A percentile compares a stretch with the other conserved stretches of the same genome.
Conservation (phyloP, 805 yeast genomes). For the Yarrowia sp. region DNA sequence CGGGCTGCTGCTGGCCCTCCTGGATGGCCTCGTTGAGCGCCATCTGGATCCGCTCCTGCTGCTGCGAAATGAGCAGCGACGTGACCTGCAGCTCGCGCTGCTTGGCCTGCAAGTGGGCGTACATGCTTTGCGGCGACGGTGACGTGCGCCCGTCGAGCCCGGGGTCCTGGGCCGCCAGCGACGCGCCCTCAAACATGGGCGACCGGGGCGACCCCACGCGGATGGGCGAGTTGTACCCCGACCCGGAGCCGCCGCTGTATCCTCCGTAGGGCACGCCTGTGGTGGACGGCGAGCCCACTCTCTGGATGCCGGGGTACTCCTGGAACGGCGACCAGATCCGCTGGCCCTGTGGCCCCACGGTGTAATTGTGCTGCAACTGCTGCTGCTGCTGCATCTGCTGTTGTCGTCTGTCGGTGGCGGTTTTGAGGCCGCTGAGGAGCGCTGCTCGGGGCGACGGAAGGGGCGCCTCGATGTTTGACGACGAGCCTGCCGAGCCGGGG, state of each 20-base stretch:
- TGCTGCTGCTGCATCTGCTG: conserved; percentile 28
- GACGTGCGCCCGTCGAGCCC: neutral
- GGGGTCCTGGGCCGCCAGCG: neutral
- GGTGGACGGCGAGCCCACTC: conserved; percentile 11
- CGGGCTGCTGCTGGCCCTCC: neutral
- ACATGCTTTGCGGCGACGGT: conserved; percentile 29
- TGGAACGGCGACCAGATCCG: conserved; percentile 21
- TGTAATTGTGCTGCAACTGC: conserved; percentile 24
- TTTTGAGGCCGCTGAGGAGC: conserved; percentile 32
- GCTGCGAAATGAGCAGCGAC: conserved; percentile 36
- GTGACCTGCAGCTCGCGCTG: conserved; percentile 39
- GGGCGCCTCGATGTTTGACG: neutral
- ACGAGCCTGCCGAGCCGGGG: neutral
- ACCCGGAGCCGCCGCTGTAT: neutral
- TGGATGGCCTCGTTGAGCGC: conserved; percentile 23
- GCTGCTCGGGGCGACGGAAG: conserved; percentile 33
- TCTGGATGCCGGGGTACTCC: conserved; percentile 20
- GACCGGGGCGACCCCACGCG: conserved; percentile 24
- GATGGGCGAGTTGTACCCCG: conserved; percentile 13
- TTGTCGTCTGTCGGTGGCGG: conserved; percentile 35
- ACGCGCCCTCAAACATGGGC: conserved; percentile 11
- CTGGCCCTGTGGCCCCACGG: conserved; percentile 22
- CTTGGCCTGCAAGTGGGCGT: conserved; percentile 38
- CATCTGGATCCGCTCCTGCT: conserved; percentile 37
- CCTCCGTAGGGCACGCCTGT: conserved; percentile 8